Conservation (phyloP, 1,139 yeast species). For the Saccharomyces pastorianus region DNA sequence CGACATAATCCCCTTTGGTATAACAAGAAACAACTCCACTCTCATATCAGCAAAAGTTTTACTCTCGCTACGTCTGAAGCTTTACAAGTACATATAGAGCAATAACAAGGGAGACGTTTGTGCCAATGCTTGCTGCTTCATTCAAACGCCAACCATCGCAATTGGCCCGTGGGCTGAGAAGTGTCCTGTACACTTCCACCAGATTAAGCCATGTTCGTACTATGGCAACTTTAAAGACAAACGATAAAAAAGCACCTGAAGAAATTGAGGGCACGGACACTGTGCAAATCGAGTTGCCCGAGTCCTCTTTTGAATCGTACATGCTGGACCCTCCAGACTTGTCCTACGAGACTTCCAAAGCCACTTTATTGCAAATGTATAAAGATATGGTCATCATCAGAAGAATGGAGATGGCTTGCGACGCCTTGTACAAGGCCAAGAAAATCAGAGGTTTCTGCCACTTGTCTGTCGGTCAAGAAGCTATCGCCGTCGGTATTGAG, state of each 20-base stretch:
- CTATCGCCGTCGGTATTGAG: slow-evolving; percentile 96
- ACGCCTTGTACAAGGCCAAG: slow-evolving; percentile 95
- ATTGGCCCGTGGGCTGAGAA: not conserved
- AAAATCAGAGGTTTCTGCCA: slow-evolving; percentile 98
- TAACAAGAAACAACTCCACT: not conserved
- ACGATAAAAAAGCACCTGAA: not conserved
- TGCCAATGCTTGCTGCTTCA: not conserved
- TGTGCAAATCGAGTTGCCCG: slow-evolving; percentile 53
- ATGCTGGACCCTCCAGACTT: slow-evolving; percentile 69
- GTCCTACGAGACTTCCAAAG: slow-evolving; percentile 70
- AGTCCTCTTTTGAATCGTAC: slow-evolving; percentile 77
- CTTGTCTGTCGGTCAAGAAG: slow-evolving; percentile 98
- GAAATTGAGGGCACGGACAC: slow-evolving; percentile 1
- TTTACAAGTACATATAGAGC: not conserved
- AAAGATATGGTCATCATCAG: slow-evolving; percentile 90
- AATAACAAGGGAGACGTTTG: not conserved
- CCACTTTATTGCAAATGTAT: slow-evolving; percentile 80
- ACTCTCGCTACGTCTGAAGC: not conserved
- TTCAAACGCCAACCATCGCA: not conserved
- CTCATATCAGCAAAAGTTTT: not conserved
- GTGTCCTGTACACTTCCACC: not conserved
- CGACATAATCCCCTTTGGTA: not conserved
- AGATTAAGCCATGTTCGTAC: slow-evolving; percentile 16
- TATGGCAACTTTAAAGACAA: slow-evolving; percentile 30
- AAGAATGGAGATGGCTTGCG: slow-evolving; percentile 98